A percentile compares a stretch with the other conserved stretches of the same genome.
These are phyloP conservation scores for Dendrobium nobile DNA, from an alignment of 106 monocot species.

Conservation along the genomic window DNA sequence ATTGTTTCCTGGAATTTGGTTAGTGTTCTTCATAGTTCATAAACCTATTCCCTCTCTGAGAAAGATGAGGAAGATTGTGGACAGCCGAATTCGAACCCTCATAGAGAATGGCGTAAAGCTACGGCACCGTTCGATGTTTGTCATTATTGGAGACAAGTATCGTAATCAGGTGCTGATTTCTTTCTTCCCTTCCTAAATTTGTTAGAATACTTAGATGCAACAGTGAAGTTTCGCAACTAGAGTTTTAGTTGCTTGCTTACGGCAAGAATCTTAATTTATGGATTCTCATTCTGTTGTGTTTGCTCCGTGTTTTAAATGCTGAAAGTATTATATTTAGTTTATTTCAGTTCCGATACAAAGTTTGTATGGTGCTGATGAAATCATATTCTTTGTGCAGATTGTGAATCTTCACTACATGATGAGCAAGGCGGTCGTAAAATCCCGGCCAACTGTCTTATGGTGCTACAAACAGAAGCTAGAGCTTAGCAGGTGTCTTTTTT, in stretches of 20 bases:
- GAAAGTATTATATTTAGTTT: background rate
- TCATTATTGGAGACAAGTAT: slow-evolving; percentile 59
- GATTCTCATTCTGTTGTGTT: background rate
- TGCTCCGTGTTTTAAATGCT: background rate
- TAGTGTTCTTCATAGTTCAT: background rate
- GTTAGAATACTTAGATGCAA: background rate
- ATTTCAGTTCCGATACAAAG: background rate
- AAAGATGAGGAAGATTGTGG: slow-evolving; percentile 89
- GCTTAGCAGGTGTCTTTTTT: slow-evolving; percentile 68
- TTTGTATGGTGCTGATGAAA: background rate
- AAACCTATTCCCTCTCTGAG: background rate
- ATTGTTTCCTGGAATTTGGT: too few species aligned
- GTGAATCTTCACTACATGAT: slow-evolving; percentile 81
- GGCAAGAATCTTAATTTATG: background rate
- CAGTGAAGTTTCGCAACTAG: background rate
- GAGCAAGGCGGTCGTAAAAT: slow-evolving; percentile 51
- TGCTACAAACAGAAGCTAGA: slow-evolving; percentile 89
- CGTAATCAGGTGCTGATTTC: slow-evolving; percentile 31
- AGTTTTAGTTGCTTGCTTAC: too few species aligned
- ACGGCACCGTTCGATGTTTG: slow-evolving; percentile 83
- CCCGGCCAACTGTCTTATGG: slow-evolving; percentile 70
- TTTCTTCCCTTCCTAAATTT: background rate
- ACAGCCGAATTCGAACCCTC: slow-evolving; percentile 78
- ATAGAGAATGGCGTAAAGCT: slow-evolving; percentile 92
- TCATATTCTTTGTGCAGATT: slow-evolving; percentile 29